Conservation (phyloP, 1,284 basidiomycete genomes). For the Spongiforma sp. region DNA sequence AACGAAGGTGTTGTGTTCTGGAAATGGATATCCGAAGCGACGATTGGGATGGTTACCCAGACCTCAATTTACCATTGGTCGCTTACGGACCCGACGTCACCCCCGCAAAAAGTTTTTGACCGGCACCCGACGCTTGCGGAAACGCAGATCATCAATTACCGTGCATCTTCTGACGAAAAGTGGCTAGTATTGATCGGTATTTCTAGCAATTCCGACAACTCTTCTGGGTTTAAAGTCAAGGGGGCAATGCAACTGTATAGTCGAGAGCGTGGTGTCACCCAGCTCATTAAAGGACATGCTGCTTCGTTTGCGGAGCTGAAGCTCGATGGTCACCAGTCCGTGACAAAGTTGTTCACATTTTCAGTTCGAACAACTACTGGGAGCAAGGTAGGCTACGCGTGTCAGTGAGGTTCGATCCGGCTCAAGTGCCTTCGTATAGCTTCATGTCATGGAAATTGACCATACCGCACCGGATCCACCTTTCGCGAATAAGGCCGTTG, state of each 20-base stretch:
- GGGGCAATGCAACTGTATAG: constrained; percentile 97
- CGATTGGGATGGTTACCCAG: constrained; percentile 96
- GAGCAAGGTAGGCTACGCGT: constrained; percentile 78
- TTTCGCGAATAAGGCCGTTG: constrained; percentile 98
- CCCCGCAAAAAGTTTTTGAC: constrained; percentile 94
- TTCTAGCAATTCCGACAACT: constrained; percentile 91
- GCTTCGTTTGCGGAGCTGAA: constrained; percentile 96
- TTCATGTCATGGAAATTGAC: constrained; percentile 99
- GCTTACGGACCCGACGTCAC: constrained; percentile 72
- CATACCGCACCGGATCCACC: constrained; percentile 95
- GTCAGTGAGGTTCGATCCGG: constrained; percentile 17
- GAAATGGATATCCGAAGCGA: constrained; percentile 96
- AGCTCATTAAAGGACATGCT: constrained; percentile 99
- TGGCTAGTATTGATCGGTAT: constrained; percentile 99
- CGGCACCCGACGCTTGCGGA: constrained; percentile 94
- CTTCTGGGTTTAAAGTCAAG: constrained; percentile 97
- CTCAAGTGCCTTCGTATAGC: constrained; percentile 51
- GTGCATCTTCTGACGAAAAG: constrained; percentile 90
- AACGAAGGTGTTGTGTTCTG: constrained; percentile 98
- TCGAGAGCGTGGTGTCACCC: constrained; percentile 91
- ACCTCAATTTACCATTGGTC: constrained; percentile 96
- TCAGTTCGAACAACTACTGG: constrained; percentile 95
- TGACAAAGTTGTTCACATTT: constrained; percentile 96
- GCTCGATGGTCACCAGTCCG: constrained; percentile 82
- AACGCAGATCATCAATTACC: constrained; percentile 99